Conservation (phyloP, 2,329 filamentous ascomycete genomes). For the Fusarium guadeloupense region DNA sequence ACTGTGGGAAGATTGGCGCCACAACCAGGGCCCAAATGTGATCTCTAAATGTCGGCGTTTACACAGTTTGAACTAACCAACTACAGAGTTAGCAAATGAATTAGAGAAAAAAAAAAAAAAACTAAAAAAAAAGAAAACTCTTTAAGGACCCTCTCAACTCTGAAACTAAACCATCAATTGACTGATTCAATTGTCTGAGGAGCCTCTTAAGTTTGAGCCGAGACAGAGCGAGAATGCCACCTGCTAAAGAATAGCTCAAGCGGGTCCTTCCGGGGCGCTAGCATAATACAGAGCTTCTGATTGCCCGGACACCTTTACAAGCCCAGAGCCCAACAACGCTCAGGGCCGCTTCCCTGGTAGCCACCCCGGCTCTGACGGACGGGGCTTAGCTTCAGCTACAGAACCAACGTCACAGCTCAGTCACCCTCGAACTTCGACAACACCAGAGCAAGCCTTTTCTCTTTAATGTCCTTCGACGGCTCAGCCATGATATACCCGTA, state of each 20-base stretch:
- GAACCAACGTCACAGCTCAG: conserved; percentile 36
- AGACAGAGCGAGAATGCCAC: conserved; percentile 38
- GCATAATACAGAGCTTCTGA: conserved; percentile 43
- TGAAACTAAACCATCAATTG: conserved; percentile 1
- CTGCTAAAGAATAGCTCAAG: conserved; percentile 26
- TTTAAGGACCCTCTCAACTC: background rate
- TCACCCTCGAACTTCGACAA: conserved; percentile 28
- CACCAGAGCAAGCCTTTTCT: conserved; percentile 29
- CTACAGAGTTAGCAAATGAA: background rate
- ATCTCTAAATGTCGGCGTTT: background rate
- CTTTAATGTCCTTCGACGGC: conserved; percentile 8
- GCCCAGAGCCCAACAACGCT: conserved; percentile 17
- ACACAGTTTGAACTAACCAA: background rate
- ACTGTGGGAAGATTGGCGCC: background rate
- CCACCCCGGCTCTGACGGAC: conserved; percentile 19
- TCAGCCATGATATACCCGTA: conserved; percentile 39
- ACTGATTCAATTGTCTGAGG: conserved; percentile 2
- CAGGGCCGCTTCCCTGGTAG: conserved; percentile 31
- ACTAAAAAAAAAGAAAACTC: background rate
- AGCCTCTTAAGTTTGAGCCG: conserved; percentile 38
- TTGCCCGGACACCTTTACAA: conserved; percentile 35
- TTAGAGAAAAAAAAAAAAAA: background rate
- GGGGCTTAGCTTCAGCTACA: conserved; percentile 25
- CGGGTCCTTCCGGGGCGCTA: conserved; percentile 44
- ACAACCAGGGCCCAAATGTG: conserved; percentile 3